Base-by-base conservation (phyloP, 805 yeast genomes). In the Myxozyma monticola region DNA sequence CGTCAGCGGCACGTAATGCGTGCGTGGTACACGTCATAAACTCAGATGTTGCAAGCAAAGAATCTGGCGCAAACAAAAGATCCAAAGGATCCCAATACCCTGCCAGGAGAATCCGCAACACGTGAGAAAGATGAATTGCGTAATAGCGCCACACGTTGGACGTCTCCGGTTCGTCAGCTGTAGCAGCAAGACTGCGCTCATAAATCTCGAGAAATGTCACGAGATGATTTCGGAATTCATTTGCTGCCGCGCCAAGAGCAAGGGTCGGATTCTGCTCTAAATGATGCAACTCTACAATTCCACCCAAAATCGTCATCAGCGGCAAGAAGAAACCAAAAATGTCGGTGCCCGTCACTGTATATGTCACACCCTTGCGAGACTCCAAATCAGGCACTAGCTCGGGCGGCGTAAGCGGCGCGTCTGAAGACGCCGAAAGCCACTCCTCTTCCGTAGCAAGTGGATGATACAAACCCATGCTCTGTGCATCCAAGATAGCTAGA, bases 241-340 rank as follows among this genome's bases (percentile, higher is more conserved):
- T 6, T 2, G 48, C 33, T 8, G 33, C 31, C 10, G 18, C n/a
- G 14, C 30, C 29, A 20, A 52, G 38, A 37, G 28, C 42, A 43
- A 54, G 37, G 28, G 58, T 48, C 4, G 68, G 67, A 30, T 64
- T 57, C 40, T 63, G 62, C 33, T 57, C 56, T 7, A 53, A 48
- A 42, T 58, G 60, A 52, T 60, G 60, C 34, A 57, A 29, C 41
- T 60, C 56, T 8, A 51, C 61, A 8, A 67, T 57, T 20, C 62
- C 61, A 0, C 73, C 73, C 38, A 70, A 57, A 10, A 72, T 48
- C 20, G 65, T 60, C 54, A 67, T 62, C 15, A 66, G 44, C 6
- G 74, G 73, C 17, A 72, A 49, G 44, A 69, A 64, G 65, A 70
- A 72, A 1, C 75, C 75, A 61, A 64, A 71, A 1, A 71, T 57